These are phyloP conservation scores for Aulographum hederae DNA, from an alignment of 2,329 filamentous ascomycete species.

Conservation along the genomic window DNA sequence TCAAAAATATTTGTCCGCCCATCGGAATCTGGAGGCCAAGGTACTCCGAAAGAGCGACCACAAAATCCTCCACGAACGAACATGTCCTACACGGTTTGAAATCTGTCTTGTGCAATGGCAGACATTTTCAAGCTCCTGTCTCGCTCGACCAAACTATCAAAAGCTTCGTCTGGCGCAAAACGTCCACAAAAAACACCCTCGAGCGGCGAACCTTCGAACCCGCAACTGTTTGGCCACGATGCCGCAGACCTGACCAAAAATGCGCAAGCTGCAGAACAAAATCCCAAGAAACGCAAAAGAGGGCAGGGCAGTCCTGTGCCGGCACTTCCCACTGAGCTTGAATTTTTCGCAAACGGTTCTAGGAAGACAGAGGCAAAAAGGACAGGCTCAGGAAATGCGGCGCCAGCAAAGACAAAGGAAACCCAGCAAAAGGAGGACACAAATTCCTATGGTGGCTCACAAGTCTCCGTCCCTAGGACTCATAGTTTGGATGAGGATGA, in stretches of 20 bases:
- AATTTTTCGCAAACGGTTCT: slow-evolving; percentile 23
- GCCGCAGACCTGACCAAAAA: background rate
- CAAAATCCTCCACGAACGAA: too few relatives aligned
- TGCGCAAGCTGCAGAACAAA: background rate
- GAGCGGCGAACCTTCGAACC: slow-evolving; percentile 43
- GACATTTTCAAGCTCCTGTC: slow-evolving; percentile 59
- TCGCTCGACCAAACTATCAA: slow-evolving; percentile 43
- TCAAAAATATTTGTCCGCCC: too few relatives aligned
- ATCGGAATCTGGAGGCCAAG: too few relatives aligned
- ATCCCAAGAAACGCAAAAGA: slow-evolving; percentile 23
- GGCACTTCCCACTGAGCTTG: slow-evolving; percentile 16
- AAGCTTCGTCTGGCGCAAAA: slow-evolving; percentile 11
- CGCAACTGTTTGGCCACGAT: slow-evolving; percentile 43
- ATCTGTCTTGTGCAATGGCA: too few relatives aligned
- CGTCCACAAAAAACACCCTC: slow-evolving; percentile 37
- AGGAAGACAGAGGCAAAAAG: too few relatives aligned
- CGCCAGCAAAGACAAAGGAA: too few relatives aligned
- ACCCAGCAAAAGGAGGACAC: too few relatives aligned
- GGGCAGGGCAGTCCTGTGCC: slow-evolving; percentile 8
- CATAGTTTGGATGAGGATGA: slow-evolving; percentile 2
- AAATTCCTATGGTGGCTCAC: too few relatives aligned
- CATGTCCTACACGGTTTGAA: too few relatives aligned
- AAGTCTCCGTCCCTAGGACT: too few relatives aligned
- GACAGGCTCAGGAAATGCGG: too few relatives aligned
- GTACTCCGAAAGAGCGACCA: too few relatives aligned